These are phyloP conservation scores for Eucalyptus viminalis DNA, from an alignment of 345 rosid species.

Conservation along the genomic window DNA sequence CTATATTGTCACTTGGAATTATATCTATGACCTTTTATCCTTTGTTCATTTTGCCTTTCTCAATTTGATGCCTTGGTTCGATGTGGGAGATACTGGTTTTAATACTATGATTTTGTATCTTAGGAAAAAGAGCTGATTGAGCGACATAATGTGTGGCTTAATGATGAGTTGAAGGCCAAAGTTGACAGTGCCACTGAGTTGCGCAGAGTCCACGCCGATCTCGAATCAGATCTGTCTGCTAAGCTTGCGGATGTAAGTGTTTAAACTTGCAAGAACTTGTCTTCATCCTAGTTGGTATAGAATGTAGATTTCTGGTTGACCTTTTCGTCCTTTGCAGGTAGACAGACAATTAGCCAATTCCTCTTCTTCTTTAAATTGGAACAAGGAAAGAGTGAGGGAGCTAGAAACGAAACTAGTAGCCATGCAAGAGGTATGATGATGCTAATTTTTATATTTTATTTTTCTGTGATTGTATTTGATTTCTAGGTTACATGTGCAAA, in stretches of 20 bases:
- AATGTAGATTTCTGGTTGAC: background rate
- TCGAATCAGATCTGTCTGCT: constrained; percentile 70
- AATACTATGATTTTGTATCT: background rate
- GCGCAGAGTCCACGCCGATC: constrained; percentile 55
- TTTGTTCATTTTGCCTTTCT: background rate
- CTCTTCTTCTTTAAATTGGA: constrained; percentile 60
- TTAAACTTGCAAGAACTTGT: background rate
- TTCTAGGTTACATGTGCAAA: background rate
- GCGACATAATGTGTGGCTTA: constrained; percentile 86
- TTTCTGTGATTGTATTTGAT: background rate
- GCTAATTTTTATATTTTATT: background rate
- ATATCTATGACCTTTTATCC: background rate
- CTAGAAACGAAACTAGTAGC: constrained; percentile 42
- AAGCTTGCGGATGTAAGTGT: constrained; percentile 63
- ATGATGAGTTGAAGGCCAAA: constrained; percentile 76
- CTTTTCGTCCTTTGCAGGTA: constrained; percentile 13
- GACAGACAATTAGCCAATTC: constrained; percentile 49
- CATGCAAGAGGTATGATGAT: constrained; percentile 45
- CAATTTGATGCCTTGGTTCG: background rate
- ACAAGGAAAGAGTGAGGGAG: constrained; percentile 70
- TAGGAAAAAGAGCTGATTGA: constrained; percentile 92
- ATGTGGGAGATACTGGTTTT: background rate
- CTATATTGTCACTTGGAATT: background rate
- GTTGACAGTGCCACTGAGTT: constrained; percentile 46
- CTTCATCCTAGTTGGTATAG: background rate